Conservation (phyloP, 108 stramenopile species). For the Schizochytrium sp. region DNA sequence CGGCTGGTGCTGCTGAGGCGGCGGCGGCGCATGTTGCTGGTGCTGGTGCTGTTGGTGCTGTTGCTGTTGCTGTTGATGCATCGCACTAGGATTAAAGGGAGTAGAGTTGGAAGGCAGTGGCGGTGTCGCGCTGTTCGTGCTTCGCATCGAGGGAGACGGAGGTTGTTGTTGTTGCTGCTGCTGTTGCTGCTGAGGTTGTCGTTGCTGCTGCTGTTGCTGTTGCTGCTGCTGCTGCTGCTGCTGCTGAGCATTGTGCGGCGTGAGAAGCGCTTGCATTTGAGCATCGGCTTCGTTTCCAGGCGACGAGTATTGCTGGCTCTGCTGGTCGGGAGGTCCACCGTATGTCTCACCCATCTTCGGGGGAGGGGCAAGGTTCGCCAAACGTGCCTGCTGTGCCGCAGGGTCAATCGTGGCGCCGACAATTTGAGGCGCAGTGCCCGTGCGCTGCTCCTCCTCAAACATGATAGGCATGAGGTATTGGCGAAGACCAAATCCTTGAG, state of each 20-base stretch:
- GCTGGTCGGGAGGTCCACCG: background rate
- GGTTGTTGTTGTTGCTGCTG: background rate
- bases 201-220: background rate
- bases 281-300: background rate
- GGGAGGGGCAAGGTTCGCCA: background rate
- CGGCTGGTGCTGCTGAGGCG: background rate
- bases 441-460: conserved; percentile 12
- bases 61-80: no score
- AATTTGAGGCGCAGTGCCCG: background rate
- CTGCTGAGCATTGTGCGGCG: background rate
- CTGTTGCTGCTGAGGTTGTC: background rate
- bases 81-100: no score
- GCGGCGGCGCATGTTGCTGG: background rate
- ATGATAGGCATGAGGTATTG: conserved; percentile 14
- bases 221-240: background rate
- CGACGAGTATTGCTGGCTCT: no score
- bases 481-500: background rate
- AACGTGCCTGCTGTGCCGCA: background rate
- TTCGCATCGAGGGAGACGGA: background rate
- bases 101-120: no score
- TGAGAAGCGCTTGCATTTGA: background rate
- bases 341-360: background rate
- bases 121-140: no score
- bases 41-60: no score
- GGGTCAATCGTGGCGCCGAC: background rate